Conservation (phyloP, 805 yeast genomes). For the Zygoascus tannicola region DNA sequence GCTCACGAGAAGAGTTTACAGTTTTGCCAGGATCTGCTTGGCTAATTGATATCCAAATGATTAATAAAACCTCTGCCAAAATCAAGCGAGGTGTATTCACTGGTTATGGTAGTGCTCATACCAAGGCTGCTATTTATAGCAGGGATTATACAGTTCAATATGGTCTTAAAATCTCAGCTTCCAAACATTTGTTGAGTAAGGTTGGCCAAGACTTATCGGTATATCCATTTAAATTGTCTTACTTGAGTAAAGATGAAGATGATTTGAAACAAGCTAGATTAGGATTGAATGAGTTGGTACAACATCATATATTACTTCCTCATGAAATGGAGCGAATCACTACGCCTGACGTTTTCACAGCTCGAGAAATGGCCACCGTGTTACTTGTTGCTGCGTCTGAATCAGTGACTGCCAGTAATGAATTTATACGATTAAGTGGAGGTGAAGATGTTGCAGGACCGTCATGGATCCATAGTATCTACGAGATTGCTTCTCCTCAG, state of each 20-base stretch:
- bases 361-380: slow-evolving; percentile 74
- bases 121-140: slow-evolving; percentile 49
- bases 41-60: slow-evolving; percentile 72
- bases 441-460: slow-evolving; percentile 62
- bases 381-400: slow-evolving; percentile 38
- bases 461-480: slow-evolving; percentile 80
- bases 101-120: slow-evolving; percentile 18
- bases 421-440: slow-evolving; percentile 72
- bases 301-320: slow-evolving; percentile 67
- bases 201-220: slow-evolving; percentile 74
- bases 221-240: slow-evolving; percentile 81
- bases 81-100: slow-evolving; percentile 22
- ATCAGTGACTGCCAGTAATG: slow-evolving; percentile 35
- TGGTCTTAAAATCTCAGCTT: slow-evolving; percentile 61
- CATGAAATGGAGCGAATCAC: slow-evolving; percentile 65
- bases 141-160: slow-evolving; percentile 83
- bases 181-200: slow-evolving; percentile 59
- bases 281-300: slow-evolving; percentile 71
- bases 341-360: slow-evolving; percentile 37
- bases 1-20: slow-evolving; percentile 48
- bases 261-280: slow-evolving; percentile 57
- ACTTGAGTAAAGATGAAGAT: slow-evolving; percentile 46
- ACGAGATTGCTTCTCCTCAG: slow-evolving; percentile 47
- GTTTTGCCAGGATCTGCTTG: slow-evolving; percentile 81
- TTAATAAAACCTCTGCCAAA: slow-evolving; percentile 41